phyloP scores from a whole-genome alignment of 1,139 yeast species.

The Chernovozyma sophiae-reginae region DNA sequence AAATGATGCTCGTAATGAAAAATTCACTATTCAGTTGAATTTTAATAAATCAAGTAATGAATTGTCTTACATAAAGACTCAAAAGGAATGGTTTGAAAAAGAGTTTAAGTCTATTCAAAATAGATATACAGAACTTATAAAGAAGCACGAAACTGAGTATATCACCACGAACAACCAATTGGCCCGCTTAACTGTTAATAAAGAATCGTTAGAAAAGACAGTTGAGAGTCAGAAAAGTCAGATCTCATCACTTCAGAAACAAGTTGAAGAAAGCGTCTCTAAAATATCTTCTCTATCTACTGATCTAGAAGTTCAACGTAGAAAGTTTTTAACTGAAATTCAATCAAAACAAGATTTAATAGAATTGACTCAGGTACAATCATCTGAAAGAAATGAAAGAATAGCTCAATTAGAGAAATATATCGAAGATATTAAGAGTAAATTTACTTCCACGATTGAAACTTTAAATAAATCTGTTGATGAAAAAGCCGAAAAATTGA shows the following conservation, averaged over 20 bases:
- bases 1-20: constrained; percentile 33
- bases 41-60: constrained; percentile 39
- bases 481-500: constrained; percentile 30
- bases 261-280: constrained; percentile 44
- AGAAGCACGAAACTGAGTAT: constrained; percentile 37
- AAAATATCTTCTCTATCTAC: constrained; percentile 27
- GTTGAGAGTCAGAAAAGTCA: constrained; percentile 16
- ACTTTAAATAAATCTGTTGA: constrained; percentile 20
- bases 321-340: constrained; percentile 59
- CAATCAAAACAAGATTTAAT: constrained; percentile 60
- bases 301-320: constrained; percentile 34
- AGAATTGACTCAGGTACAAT: constrained; percentile 53
- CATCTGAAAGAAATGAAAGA: constrained; percentile 42
- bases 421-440: constrained; percentile 37
- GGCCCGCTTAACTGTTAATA: constrained; percentile 23
- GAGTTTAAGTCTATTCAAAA: constrained; percentile 39
- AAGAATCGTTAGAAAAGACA: constrained; percentile 20
- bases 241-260: constrained; percentile 16
- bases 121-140: constrained; percentile 36
- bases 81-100: constrained; percentile 46
- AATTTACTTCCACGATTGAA: constrained; percentile 28
- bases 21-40: constrained; percentile 38
- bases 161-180: constrained; percentile 27
- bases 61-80: constrained; percentile 29
- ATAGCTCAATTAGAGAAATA: constrained; percentile 46